A percentile compares a stretch with the other conserved stretches of the same genome.
Conservation (phyloP, 768 basidiomycete genomes). For the Phlebiopsis flavidoalba region DNA sequence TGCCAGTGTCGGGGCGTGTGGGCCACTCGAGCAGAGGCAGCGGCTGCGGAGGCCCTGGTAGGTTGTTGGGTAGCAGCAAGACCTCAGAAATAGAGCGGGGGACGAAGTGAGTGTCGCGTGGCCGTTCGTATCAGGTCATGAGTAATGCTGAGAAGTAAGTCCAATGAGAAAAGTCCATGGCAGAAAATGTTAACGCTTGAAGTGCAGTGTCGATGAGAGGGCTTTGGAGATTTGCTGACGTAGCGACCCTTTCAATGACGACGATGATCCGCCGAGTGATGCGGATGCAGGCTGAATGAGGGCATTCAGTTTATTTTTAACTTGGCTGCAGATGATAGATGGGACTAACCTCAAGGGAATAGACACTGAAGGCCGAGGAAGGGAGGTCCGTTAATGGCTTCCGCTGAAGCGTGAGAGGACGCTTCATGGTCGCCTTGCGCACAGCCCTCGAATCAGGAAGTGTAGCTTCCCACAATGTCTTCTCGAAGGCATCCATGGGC, state of each 20-base stretch:
- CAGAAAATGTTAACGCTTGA: background rate
- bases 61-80: background rate
- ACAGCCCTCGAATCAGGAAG: background rate
- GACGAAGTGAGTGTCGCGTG: background rate
- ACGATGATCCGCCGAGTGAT: background rate
- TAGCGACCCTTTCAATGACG: background rate
- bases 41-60: background rate
- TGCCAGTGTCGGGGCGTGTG: background rate
- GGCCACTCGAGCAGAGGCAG: too few relatives aligned
- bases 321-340: background rate
- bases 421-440: background rate
- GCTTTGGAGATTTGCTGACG: constrained; percentile 2
- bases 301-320: background rate
- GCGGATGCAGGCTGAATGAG: background rate
- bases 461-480: constrained; percentile 1
- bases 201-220: background rate
- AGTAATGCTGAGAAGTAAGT: background rate
- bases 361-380: constrained; percentile 4
- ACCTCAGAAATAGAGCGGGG: background rate
- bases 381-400: constrained; percentile 4
- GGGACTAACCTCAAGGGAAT: constrained; percentile 5
- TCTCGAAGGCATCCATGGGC: constrained; percentile 2
- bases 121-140: background rate
- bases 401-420: background rate
- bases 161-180: background rate